Evolutionary conservation across 371 early-diverging fungal species (phyloP), one percentile per base, ranked within the genome.

Genomic region (Nematocida ausubeli): DNA sequence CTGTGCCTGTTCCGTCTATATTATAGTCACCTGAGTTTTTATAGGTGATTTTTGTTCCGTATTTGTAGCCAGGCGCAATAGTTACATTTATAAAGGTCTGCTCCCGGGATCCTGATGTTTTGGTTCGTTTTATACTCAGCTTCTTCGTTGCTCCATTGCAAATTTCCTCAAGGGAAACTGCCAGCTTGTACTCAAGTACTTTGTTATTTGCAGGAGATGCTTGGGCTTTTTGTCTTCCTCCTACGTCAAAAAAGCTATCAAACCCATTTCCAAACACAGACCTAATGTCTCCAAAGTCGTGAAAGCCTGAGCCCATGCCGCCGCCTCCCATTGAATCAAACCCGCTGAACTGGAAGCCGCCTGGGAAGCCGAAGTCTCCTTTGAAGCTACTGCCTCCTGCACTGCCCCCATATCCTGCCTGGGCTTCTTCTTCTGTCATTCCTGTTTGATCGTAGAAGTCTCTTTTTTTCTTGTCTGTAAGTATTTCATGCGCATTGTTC

Each of bases 21-120:
- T 91, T 70, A 78, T 94, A 92, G 83, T 95, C 95, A 28, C 97
- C 97, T 85, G 94, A 92, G 50, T 89, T 90, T 1, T 89, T 87
- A 87, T 92, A 96, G 19, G 90, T 90, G 80, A 96, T 89, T 87
- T 95, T 94, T 69, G 96, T 95, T 5, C 98, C 98, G 3, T 93
- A 90, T 85, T 95, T 95, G 93, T 95, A 94, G 3, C 96, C 98
- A 0, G 95, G 92, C 81, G 92, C 93, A 84, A 97, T 87, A 70
- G 90, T 87, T 72, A 97, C 88, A 35, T 88, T 88, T 16, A 96
- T 86, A 22, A 92, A 87, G 5, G 12, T 65, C 79, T 94, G 81
- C 7, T 40, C 94, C 0, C 89, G 82, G 0, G 88, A 58, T 0
- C 87, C 83, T 5, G 37, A 44, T 37, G 28, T 30, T 0, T 85